Evolutionary conservation across 768 basidiomycete genomes (phyloP).

Genomic region (Rhodotorula diobovata): DNA sequence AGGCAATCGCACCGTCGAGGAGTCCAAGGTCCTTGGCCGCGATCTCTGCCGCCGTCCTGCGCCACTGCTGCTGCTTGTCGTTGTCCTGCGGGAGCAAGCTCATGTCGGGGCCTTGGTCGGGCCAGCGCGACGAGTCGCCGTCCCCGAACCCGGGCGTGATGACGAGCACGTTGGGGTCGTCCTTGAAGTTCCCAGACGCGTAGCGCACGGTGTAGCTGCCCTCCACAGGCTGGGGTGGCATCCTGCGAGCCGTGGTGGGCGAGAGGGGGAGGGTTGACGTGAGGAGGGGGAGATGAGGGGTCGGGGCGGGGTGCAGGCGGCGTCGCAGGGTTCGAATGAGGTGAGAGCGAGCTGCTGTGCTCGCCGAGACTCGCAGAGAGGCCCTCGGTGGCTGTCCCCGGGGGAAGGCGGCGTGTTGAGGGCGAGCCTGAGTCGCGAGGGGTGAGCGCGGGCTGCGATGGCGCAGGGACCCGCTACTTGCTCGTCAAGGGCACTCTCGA

Average conservation of each 20-base stretch:
- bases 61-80: slow-evolving; percentile 27
- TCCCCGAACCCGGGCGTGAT: slow-evolving; percentile 14
- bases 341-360: not conserved
- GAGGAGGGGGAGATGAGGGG: not conserved
- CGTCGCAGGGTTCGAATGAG: not conserved
- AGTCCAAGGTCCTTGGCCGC: slow-evolving; percentile 23
- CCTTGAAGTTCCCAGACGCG: not conserved
- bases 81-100: slow-evolving; percentile 1
- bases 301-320: no score
- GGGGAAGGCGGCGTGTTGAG: no score
- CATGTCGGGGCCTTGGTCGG: slow-evolving; percentile 17
- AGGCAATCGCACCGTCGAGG: slow-evolving; percentile 11
- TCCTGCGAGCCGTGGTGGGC: not conserved
- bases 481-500: no score
- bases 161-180: slow-evolving; percentile 14
- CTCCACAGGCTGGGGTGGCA: not conserved
- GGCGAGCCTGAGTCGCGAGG: no score
- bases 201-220: not conserved
- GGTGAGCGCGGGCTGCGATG: no score
- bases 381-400: no score
- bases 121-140: slow-evolving; percentile 16
- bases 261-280: not conserved
- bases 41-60: slow-evolving; percentile 25
- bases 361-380: no score
- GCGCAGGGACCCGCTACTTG: no score